Evolutionary conservation across 345 rosid genomes (phyloP).

Genomic region (Jatropha curcas): DNA sequence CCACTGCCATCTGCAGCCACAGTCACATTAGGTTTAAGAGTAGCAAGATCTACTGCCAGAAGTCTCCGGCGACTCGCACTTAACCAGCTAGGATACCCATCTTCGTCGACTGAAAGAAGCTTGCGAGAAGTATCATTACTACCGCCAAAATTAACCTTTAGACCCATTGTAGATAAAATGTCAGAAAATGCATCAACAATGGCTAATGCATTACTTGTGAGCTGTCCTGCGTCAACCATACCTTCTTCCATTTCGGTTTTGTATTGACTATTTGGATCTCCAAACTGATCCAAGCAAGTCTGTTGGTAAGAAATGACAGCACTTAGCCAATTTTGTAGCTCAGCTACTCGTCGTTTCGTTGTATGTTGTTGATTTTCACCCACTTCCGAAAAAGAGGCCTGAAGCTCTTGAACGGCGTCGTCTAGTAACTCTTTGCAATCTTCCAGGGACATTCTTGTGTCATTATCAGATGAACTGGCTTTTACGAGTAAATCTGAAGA

Average conservation of each 20-base stretch:
- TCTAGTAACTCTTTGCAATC: conserved; percentile 49
- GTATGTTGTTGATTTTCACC: conserved; percentile 32
- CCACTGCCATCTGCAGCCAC: conserved; percentile 3
- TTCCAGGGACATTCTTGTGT: conserved; percentile 42
- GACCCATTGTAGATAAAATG: background rate
- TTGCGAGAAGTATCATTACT: background rate
- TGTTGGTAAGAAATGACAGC: conserved; percentile 57
- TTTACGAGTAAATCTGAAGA: conserved; percentile 20
- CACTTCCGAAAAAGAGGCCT: conserved; percentile 39
- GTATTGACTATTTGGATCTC: conserved; percentile 18
- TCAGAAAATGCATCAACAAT: conserved; percentile 25
- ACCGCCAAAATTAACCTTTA: background rate
- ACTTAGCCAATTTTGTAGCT: conserved; percentile 52
- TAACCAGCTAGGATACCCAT: background rate
- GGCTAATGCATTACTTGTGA: conserved; percentile 57
- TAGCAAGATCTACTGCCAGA: background rate
- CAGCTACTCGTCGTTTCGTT: conserved; percentile 25
- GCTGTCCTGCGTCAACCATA: conserved; percentile 23
- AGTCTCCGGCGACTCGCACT: background rate
- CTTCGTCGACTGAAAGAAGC: background rate
- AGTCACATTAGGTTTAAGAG: conserved; percentile 6
- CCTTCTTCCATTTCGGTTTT: conserved; percentile 5
- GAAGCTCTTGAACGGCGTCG: conserved; percentile 44
- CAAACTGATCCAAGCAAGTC: conserved; percentile 50
- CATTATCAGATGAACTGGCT: background rate